Evolutionary conservation across 2,329 filamentous ascomycete genomes (phyloP).

Genomic region (Talaromyces sp.): DNA sequence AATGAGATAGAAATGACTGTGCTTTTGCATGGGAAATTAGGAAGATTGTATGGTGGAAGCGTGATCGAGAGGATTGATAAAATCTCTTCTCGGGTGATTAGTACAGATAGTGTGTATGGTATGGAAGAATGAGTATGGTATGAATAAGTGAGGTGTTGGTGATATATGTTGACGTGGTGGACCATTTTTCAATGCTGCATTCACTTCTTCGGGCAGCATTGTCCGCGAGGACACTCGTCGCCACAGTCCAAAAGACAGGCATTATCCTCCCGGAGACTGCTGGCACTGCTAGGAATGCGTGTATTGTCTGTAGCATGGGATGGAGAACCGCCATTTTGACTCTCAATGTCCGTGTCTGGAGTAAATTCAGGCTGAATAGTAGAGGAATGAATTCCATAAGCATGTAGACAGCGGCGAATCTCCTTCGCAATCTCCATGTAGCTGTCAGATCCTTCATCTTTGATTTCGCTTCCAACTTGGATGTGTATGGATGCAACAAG

Average conservation of each 20-base stretch:
- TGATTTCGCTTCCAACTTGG: conserved; percentile 84
- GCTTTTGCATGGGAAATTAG: background rate
- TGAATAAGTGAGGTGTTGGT: background rate
- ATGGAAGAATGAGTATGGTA: background rate
- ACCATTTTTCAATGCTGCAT: background rate
- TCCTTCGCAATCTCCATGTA: conserved; percentile 89
- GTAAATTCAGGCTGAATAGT: conserved; percentile 91
- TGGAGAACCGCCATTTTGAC: conserved; percentile 2
- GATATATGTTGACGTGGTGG: background rate
- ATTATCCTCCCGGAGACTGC: conserved; percentile 36
- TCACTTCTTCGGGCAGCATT: conserved; percentile 41
- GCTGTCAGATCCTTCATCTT: conserved; percentile 68
- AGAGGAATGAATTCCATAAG: conserved; percentile 91
- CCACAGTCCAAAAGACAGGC: conserved; percentile 49
- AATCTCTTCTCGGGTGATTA: background rate
- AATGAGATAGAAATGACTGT: background rate
- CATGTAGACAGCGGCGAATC: conserved; percentile 84
- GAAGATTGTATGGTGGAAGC: background rate
- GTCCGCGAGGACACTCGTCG: conserved; percentile 42
- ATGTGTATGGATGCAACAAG: conserved; percentile 90
- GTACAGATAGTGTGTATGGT: conserved; percentile 2
- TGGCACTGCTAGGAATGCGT: conserved; percentile 31
- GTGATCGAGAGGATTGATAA: background rate
- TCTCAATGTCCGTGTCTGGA: conserved; percentile 36
- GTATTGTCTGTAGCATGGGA: background rate